A percentile compares a stretch with the other conserved stretches of the same genome.
These are phyloP conservation scores for Lantana camara DNA, from an alignment of 257 asterid species.

Conservation along the genomic window DNA sequence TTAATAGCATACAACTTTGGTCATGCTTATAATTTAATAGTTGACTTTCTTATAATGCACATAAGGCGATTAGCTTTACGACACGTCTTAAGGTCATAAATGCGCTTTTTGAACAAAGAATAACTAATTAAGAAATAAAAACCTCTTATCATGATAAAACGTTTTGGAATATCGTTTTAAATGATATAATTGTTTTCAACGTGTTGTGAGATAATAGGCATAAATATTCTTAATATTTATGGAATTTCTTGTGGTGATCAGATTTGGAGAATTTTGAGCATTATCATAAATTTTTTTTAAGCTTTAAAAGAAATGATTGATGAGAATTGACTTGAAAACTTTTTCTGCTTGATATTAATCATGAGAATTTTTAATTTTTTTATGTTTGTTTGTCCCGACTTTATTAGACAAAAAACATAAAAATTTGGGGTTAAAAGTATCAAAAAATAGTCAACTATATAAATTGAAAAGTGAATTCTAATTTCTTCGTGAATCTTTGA, in stretches of 20 bases:
- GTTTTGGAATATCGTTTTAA: slow-evolving; percentile 1
- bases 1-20: neutral
- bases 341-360: no score
- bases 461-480: neutral
- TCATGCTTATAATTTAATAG: slow-evolving; percentile 21
- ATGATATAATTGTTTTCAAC: slow-evolving; percentile 17
- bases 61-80: slow-evolving; percentile 32
- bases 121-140: neutral
- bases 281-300: neutral
- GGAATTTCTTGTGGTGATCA: no score
- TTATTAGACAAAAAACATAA: slow-evolving; percentile 12
- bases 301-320: slow-evolving; percentile 1
- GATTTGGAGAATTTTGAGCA: no score
- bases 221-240: slow-evolving; percentile 12
- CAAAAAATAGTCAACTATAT: neutral
- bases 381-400: slow-evolving; percentile 23
- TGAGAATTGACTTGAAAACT: no score
- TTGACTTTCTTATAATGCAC: slow-evolving; percentile 37
- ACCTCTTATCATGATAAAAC: slow-evolving; percentile 42
- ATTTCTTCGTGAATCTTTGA: neutral
- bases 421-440: neutral
- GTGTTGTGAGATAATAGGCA: slow-evolving; percentile 27
- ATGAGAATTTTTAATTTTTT: neutral
- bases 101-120: neutral
- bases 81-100: slow-evolving; percentile 37